phyloP scores from a whole-genome alignment of 164 flowering plant genomes.

The Chloranthus sessilifolius region DNA sequence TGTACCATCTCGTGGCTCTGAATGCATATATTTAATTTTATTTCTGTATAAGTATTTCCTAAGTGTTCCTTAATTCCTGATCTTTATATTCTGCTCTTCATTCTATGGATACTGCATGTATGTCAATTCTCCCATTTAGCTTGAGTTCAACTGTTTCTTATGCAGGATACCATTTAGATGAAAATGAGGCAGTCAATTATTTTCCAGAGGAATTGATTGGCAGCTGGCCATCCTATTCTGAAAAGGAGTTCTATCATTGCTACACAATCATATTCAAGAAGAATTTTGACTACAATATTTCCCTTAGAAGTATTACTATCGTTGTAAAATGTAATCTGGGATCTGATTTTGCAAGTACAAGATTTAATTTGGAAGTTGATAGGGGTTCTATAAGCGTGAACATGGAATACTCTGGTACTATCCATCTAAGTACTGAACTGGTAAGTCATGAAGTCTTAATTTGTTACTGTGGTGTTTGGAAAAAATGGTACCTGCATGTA shows the following conservation, averaged over 20 bases:
- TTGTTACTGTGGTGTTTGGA: not conserved
- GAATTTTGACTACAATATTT: constrained; percentile 31
- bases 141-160: constrained; percentile 1
- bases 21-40: too few species aligned
- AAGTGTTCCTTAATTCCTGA: too few species aligned
- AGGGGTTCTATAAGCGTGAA: constrained; percentile 36
- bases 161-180: constrained; percentile 36
- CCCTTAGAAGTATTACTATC: constrained; percentile 43
- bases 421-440: constrained; percentile 35
- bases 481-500: too few species aligned
- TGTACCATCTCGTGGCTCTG: too few species aligned
- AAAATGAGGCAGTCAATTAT: constrained; percentile 39
- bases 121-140: not conserved
- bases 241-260: constrained; percentile 32
- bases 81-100: too few species aligned
- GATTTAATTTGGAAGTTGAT: constrained; percentile 37
- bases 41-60: too few species aligned
- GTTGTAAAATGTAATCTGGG: constrained; percentile 36
- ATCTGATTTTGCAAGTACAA: constrained; percentile 24
- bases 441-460: constrained; percentile 26
- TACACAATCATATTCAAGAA: constrained; percentile 45
- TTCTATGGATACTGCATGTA: too few species aligned
- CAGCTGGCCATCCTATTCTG: constrained; percentile 5
- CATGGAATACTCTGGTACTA: constrained; percentile 35
- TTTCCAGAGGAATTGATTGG: constrained; percentile 55